Percentiles rank a stretch among this genome's conserved stretches.
Evolutionary conservation across 495 filamentous ascomycete genomes (phyloP).

Genomic region (Penicillium argentinense): DNA sequence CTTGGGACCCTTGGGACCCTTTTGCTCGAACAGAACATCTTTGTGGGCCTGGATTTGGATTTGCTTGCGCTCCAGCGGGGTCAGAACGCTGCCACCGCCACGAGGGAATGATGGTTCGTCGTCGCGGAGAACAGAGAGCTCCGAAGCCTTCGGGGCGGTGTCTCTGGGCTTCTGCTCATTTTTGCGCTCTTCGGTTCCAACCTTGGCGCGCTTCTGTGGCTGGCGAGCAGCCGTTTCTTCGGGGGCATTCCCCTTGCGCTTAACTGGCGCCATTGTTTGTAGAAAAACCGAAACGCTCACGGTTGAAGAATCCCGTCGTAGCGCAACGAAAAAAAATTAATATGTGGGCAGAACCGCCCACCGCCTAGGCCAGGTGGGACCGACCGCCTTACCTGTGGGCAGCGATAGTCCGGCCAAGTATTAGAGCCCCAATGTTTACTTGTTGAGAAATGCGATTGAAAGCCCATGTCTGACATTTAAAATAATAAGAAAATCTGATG

Average conservation of each 20-base stretch:
- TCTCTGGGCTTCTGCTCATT: constrained; percentile 32
- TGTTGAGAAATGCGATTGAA: neutral
- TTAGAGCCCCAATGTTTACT: neutral
- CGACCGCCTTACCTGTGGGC: constrained; percentile 11
- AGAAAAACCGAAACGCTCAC: constrained; percentile 31
- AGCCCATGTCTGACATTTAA: no score
- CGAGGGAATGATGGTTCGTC: constrained; percentile 90
- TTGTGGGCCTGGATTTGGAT: constrained; percentile 90
- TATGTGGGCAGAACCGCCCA: constrained; percentile 25
- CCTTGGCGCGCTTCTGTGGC: constrained; percentile 47
- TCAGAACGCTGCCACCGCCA: constrained; percentile 87
- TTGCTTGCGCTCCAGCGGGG: constrained; percentile 92
- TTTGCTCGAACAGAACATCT: constrained; percentile 91
- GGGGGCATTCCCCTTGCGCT: constrained; percentile 50
- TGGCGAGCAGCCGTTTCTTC: constrained; percentile 39
- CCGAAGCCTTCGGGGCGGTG: constrained; percentile 40
- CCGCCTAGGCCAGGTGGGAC: constrained; percentile 12
- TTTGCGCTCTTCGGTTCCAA: constrained; percentile 42
- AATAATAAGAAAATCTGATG: no score
- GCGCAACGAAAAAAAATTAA: constrained; percentile 37
- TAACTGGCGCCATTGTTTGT: constrained; percentile 50
- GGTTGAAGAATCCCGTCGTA: constrained; percentile 28
- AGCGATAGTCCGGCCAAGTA: no score
- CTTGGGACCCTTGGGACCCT: constrained; percentile 56
- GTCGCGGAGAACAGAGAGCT: constrained; percentile 58